These are phyloP conservation scores for Crepidotus variabilis DNA, from an alignment of 768 basidiomycete genomes.

Conservation along the genomic window DNA sequence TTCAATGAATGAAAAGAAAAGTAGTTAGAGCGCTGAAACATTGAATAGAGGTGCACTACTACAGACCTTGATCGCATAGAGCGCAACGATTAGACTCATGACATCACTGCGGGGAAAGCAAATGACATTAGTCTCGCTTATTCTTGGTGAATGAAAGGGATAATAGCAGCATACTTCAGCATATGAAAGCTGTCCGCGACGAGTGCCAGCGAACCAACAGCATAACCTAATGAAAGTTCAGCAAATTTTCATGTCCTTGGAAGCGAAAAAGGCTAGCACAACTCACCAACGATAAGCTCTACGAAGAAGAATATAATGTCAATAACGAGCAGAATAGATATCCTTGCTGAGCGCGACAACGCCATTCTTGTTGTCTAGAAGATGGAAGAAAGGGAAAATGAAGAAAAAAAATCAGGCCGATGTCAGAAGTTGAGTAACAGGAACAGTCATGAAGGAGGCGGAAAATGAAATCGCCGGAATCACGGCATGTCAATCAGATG, in stretches of 20 bases:
- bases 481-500: no score
- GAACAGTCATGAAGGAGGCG: not conserved
- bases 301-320: slow-evolving; percentile 86
- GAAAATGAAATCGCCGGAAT: not conserved
- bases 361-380: slow-evolving; percentile 23
- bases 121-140: slow-evolving; percentile 3
- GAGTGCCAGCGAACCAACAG: slow-evolving; percentile 92
- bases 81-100: slow-evolving; percentile 89
- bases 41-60: not conserved
- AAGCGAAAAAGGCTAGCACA: not conserved
- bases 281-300: slow-evolving; percentile 75
- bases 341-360: slow-evolving; percentile 68
- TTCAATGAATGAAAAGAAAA: not conserved
- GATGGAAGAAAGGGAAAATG: not conserved
- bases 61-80: slow-evolving; percentile 64
- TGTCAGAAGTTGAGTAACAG: not conserved
- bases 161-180: slow-evolving; percentile 71
- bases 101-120: slow-evolving; percentile 69
- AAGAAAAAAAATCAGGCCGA: not conserved
- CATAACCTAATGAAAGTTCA: slow-evolving; percentile 62
- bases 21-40: not conserved
- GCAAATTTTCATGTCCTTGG: not conserved
- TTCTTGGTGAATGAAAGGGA: not conserved
- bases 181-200: slow-evolving; percentile 98
- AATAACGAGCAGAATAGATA: slow-evolving; percentile 74